Evolutionary conservation across 805 yeast genomes (phyloP), one percentile per base, ranked within the genome.

Genomic region (Scheffersomyces ergatensis): DNA sequence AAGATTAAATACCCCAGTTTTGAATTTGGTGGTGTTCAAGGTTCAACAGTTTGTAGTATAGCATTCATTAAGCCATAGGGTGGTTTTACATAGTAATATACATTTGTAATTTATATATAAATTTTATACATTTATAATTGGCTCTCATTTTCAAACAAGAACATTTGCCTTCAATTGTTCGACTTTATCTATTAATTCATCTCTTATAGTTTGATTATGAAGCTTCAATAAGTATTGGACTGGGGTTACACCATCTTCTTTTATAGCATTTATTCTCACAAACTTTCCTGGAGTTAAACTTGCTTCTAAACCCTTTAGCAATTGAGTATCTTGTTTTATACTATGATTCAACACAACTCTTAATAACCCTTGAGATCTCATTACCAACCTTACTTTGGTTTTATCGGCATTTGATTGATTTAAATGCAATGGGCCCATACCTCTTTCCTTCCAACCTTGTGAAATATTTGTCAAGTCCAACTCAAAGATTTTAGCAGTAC

Each of bases 371-470:
- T 86, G 87, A 3, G 96, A 83, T 58, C 99, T 80, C 97, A 93
- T 89, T 4, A 93, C 83, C 9, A 93, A 59, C 51, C 99, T 78
- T 0, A 83, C 72, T 40, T 75, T 76, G 30, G 59, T 56, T 7
- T 62, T 54, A 34, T 66, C 63, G 9, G 50, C 47, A 19, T 53
- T 45, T 2, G 70, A 61, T 47, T 67, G 69, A 61, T 93, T 92
- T 19, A 93, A 75, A 57, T 88, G 96, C n/a, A 93, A 65, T 4
- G 79, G 75, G 2, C 99, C 99, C 32, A 85, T 73, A 18, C 99
- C 99, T 55, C 93, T 79, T 63, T 93, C 99, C 59, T 88, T 93
- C 99, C 99, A 93, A 2, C 97, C 97, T 14, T 75, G 80, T 7
- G 76, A 59, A 3, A 85, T 70, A 27, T 80, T 76, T 0, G 82